Percentiles rank a stretch among this genome's conserved stretches.
Conservation (phyloP, 768 basidiomycete genomes). For the Serendipita sp. region DNA sequence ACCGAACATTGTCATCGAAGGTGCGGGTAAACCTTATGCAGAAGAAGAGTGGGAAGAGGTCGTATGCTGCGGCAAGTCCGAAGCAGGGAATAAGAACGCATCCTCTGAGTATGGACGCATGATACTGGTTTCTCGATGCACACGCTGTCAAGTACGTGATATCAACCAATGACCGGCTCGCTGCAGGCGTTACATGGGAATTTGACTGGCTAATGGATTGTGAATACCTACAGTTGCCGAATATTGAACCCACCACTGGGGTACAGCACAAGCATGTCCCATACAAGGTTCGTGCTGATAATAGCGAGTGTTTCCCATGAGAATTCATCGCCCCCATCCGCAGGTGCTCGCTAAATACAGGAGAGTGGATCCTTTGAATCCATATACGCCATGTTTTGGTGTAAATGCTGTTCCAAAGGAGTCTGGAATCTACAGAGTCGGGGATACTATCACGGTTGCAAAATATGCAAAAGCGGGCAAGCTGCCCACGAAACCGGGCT, state of each 20-base stretch:
- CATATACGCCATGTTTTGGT: conserved; percentile 46
- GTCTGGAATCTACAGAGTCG: conserved; percentile 33
- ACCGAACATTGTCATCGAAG: conserved; percentile 56
- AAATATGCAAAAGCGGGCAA: not conserved
- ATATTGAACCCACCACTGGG: conserved; percentile 49
- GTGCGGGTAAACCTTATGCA: conserved; percentile 46
- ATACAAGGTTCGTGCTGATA: conserved; percentile 16
- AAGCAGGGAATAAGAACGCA: conserved; percentile 52
- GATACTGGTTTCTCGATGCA: conserved; percentile 48
- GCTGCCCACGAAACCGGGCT: not conserved
- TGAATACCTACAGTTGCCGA: conserved; percentile 40
- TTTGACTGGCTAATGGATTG: not conserved
- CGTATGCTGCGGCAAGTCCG: conserved; percentile 24
- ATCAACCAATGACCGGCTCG: no score
- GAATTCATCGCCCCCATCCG: conserved; percentile 9
- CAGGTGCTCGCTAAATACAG: conserved; percentile 63
- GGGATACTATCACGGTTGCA: conserved; percentile 34
- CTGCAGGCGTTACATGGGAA: not conserved
- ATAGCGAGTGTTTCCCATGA: not conserved
- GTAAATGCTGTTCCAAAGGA: conserved; percentile 41
- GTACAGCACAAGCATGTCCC: conserved; percentile 55
- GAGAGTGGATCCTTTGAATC: conserved; percentile 33
- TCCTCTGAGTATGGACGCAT: conserved; percentile 25
- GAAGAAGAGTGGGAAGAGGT: conserved; percentile 59
- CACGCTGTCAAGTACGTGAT: conserved; percentile 44